phyloP scores from a whole-genome alignment of 1,139 yeast genomes.

The Candida glucosophila region DNA sequence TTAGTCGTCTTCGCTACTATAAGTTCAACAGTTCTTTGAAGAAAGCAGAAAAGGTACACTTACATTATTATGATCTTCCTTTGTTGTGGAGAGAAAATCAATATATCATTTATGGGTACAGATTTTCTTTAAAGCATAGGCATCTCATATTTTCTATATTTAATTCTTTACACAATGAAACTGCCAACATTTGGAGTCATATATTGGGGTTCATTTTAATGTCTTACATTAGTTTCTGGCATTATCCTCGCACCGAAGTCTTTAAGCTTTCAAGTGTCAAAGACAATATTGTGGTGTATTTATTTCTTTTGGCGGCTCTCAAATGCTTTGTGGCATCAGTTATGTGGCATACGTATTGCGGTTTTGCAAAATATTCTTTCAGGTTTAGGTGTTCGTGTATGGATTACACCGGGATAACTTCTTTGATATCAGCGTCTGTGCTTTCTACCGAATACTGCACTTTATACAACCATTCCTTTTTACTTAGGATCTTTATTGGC shows the following conservation, averaged over 20 bases:
- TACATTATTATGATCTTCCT: constrained; percentile 85
- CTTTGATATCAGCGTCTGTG: constrained; percentile 84
- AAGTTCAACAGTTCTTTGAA: constrained; percentile 55
- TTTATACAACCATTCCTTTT: constrained; percentile 51
- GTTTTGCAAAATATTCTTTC: constrained; percentile 56
- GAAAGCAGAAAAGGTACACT: constrained; percentile 42
- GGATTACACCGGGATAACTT: constrained; percentile 91
- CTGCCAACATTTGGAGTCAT: constrained; percentile 94
- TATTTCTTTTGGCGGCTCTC: constrained; percentile 64
- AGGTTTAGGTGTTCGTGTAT: constrained; percentile 82
- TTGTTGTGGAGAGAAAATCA: constrained; percentile 91
- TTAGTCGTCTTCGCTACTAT: constrained; percentile 39
- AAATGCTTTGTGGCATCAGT: constrained; percentile 73
- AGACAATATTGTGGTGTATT: constrained; percentile 50
- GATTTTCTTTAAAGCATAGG: constrained; percentile 63
- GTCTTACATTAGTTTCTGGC: constrained; percentile 45
- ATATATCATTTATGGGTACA: constrained; percentile 73
- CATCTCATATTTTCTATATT: constrained; percentile 51
- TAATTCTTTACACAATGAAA: constrained; percentile 70
- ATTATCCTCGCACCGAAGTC: constrained; percentile 51
- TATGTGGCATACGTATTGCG: constrained; percentile 87
- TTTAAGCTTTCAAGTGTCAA: constrained; percentile 26
- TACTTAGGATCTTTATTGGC: constrained; percentile 41
- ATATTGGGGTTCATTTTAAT: constrained; percentile 57
- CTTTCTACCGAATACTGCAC: constrained; percentile 79